Evolutionary conservation across 2,329 filamentous ascomycete genomes (phyloP), one percentile per base, ranked within the genome.

Genomic region (Paraconiothyrium brasiliense): DNA sequence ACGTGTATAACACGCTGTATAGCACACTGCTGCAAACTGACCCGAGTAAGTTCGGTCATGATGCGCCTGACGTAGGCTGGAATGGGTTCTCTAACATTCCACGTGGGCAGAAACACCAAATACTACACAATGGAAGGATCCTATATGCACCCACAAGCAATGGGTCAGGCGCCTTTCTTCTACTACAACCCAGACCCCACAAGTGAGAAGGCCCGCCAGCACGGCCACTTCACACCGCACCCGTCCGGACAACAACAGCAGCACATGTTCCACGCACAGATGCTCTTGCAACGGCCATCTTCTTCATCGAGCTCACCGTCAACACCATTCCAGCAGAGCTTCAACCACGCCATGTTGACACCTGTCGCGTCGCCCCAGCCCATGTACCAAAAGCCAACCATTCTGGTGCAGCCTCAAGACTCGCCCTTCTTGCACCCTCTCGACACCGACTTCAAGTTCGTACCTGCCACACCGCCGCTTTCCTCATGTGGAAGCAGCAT

Each of bases 381-480:
- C 63, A 85, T 90, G 73, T 86, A 87, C 73, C 88, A 93, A 77
- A 94, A 92, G 86, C 89, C 92, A 4, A 86, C 87, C 47, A 92
- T 95, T 76, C 78, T 90, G 59, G 81, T 89, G 66, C 85, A 88
- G 71, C 84, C 87, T 69, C 85, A 89, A 59, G 85, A 86, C 60
- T 79, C 82, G 20, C 80, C 81, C 68, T 86, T 79, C 79, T 80
- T 76, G 71, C 80, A 77, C 73, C 84, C 93, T 72, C 81, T 97
- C 67, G 91, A 97, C 79, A 92, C 92, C 16, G 90, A 93, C 70
- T 86, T 91, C 70, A 87, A 90, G 67, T 92, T 90, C 80, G 92
- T 92, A 75, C 94, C 94, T 37, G 89, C 92, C 8, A 97, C 94
- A 22, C 94, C 94, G 52, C 91, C 93, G 49, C 85, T 97, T 71